A percentile compares a stretch with the other conserved stretches of the same genome.
phyloP scores from a whole-genome alignment of 495 filamentous ascomycete genomes.

The Copromyces sp. region DNA sequence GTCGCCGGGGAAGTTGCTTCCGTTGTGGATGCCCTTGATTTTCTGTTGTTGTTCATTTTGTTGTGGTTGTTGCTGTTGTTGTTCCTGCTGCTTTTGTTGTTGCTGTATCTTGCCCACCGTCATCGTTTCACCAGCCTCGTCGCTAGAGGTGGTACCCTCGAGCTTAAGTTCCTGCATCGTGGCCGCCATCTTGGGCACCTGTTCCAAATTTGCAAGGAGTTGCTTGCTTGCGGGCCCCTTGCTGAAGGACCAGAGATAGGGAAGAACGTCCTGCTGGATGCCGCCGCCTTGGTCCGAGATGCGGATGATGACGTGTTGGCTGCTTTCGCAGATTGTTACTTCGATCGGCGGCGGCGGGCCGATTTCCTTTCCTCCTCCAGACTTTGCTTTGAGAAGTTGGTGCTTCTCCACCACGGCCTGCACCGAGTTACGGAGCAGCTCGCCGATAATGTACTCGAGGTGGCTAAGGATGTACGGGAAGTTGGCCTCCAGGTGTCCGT shows the following conservation, averaged over 20 bases:
- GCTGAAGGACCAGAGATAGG: constrained; percentile 90
- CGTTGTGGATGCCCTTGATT: neutral
- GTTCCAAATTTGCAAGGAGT: constrained; percentile 68
- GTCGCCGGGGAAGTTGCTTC: constrained; percentile 3
- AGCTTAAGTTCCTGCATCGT: constrained; percentile 77
- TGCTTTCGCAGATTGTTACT: constrained; percentile 87
- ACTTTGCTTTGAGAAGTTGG: constrained; percentile 10
- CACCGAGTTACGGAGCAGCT: constrained; percentile 89
- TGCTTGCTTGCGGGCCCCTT: constrained; percentile 70
- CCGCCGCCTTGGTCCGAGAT: constrained; percentile 94
- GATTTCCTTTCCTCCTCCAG: constrained; percentile 6
- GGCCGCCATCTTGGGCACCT: constrained; percentile 86
- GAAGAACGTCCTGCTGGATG: constrained; percentile 73
- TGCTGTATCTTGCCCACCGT: neutral
- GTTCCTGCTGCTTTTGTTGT: neutral
- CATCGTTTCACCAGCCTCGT: neutral
- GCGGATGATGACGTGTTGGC: constrained; percentile 91
- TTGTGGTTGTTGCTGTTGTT: neutral
- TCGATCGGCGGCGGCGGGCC: constrained; percentile 68
- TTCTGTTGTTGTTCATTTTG: neutral
- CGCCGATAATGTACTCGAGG: constrained; percentile 92
- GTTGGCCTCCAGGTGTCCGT: constrained; percentile 77
- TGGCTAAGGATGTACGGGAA: constrained; percentile 96
- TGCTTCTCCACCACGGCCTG: constrained; percentile 77
- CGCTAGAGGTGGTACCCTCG: constrained; percentile 6